Evolutionary conservation across 177 flowering plant genomes (phyloP), one percentile per base, ranked within the genome.

Genomic region (Vitis hybrid): DNA sequence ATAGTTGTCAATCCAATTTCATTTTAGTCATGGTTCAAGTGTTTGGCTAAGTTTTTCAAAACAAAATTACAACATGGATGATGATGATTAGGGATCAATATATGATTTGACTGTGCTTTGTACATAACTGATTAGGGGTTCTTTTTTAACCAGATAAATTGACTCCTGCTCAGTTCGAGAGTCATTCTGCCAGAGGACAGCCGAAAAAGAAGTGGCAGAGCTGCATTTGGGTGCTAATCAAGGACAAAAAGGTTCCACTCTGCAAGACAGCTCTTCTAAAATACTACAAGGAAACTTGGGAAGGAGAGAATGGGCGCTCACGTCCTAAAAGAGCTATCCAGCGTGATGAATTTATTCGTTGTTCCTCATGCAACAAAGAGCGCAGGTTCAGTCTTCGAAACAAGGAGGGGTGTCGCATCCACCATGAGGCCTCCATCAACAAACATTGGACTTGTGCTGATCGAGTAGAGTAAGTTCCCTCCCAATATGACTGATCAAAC

Each of bases 261-360:
- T 9, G 57, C 57, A 73, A 47, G 13, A 75, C 84, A 9, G 64
- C 13, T 1, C 44, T 80, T 24, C 73, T 84, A 14, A 78, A 72
- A 38, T 84, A 77, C 72, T 81, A 79, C 67, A 73, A 71, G 15
- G 66, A 71, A 4, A 50, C 71, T 3, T 19, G 71, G 0, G 71
- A 62, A 19, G 75, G 15, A 19, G 65, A 20, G 2, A 66, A 49
- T 6, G 12, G 38, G 18, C 6, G 51, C 52, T 9, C 24, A 17
- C 64, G 58, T 11, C 53, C 68, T 2, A 68, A 56, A 3, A 19
- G 73, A 2, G 64, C 19, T 1, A 61, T 70, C 33, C 86, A 83
- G 52, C 64, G 82, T 1, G 84, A 83, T 14, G 84, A 83, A 72
- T 81, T 81, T 58, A 50, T 83, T 7, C 24, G 11, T 1, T 83